Conservation (phyloP, 148 eudicot species). For the Nyssa sinensis region DNA sequence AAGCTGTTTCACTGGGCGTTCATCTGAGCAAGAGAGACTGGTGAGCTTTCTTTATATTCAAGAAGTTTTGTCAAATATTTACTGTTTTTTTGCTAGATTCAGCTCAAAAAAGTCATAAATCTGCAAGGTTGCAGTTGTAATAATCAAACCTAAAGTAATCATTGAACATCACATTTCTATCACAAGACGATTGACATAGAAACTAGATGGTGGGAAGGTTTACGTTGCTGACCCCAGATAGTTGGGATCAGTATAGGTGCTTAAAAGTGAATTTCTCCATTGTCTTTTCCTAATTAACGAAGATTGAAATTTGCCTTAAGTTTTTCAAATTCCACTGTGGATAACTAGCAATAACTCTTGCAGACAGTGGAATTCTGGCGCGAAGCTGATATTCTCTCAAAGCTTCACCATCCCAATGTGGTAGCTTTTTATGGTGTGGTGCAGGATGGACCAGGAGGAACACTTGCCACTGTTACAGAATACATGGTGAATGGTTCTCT, state of each 20-base stretch:
- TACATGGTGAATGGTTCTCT: conserved; percentile 88
- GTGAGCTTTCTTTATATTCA: conserved; percentile 30
- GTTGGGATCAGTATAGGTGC: not conserved
- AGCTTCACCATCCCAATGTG: conserved; percentile 89
- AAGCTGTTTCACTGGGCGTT: conserved; percentile 78
- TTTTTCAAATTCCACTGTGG: not conserved
- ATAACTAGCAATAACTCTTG: conserved; percentile 3
- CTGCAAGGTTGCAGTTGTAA: not conserved
- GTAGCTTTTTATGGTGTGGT: conserved; percentile 92
- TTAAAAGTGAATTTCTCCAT: not conserved
- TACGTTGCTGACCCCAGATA: not conserved
- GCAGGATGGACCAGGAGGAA: conserved; percentile 81
- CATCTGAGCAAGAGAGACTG: conserved; percentile 90
- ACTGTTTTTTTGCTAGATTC: not conserved
- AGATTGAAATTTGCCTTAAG: not conserved
- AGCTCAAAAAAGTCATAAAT: not conserved
- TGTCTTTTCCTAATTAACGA: not conserved
- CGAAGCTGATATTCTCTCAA: conserved; percentile 78
- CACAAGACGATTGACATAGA: not conserved
- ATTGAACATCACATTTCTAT: not conserved
- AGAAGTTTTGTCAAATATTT: not conserved
- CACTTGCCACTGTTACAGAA: conserved; percentile 78
- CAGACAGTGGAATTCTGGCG: conserved; percentile 80
- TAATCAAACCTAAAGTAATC: not conserved
- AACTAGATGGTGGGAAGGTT: not conserved